Evolutionary conservation across 2,329 filamentous ascomycete species (phyloP).

Genomic region (Colletotrichum australisinense): DNA sequence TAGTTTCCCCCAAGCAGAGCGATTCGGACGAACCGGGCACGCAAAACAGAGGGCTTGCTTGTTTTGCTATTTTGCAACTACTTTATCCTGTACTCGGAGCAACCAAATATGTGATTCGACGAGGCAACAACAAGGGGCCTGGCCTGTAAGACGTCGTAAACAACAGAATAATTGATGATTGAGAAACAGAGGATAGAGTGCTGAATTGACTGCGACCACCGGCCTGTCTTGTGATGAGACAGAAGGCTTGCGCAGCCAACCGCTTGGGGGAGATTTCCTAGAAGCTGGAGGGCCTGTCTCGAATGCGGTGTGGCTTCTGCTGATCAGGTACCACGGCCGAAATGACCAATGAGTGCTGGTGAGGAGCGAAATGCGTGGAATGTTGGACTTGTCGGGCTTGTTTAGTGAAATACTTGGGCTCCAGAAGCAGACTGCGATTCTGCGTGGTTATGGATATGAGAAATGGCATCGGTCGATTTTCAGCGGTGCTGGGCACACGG

Average conservation of each 20-base stretch:
- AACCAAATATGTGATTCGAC: neutral
- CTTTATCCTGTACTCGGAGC: slow-evolving; percentile 15
- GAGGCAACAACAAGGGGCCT: neutral
- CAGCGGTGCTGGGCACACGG: neutral
- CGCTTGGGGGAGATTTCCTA: slow-evolving; percentile 2
- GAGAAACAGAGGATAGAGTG: slow-evolving; percentile 20
- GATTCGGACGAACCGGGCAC: slow-evolving; percentile 29
- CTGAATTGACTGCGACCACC: slow-evolving; percentile 15
- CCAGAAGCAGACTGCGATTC: neutral
- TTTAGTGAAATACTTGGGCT: slow-evolving; percentile 8
- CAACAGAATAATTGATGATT: slow-evolving; percentile 5
- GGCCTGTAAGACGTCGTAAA: slow-evolving; percentile 24
- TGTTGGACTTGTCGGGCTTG: slow-evolving; percentile 11
- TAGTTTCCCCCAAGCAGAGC: neutral
- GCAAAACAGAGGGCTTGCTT: neutral
- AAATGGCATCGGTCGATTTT: slow-evolving; percentile 8
- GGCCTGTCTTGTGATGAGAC: slow-evolving; percentile 34
- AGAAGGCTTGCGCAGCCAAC: slow-evolving; percentile 25
- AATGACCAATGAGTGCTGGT: slow-evolving; percentile 5
- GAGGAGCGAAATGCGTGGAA: slow-evolving; percentile 7
- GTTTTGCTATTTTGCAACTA: slow-evolving; percentile 18
- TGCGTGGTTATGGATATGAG: neutral
- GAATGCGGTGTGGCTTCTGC: slow-evolving; percentile 25
- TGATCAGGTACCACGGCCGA: slow-evolving; percentile 27
- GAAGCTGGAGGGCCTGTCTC: slow-evolving; percentile 23